Evolutionary conservation across 805 yeast species (phyloP).

Genomic region (Pichia deserticola): DNA sequence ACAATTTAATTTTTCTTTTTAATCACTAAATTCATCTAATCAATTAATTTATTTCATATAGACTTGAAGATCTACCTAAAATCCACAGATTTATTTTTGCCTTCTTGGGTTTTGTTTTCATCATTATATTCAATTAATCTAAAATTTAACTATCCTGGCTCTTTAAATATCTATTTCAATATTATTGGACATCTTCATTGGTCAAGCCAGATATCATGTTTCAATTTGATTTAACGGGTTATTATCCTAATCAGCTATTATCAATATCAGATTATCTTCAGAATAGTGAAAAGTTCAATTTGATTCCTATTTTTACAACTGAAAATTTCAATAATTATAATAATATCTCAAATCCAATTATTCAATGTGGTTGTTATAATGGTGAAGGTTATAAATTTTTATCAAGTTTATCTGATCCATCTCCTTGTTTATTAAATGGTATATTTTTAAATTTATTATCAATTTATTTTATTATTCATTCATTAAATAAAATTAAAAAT

Average conservation of each 20-base stretch:
- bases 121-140: too few relatives aligned
- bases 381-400: constrained; percentile 39
- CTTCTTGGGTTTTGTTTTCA: too few relatives aligned
- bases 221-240: neutral
- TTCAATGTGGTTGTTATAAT: constrained; percentile 28
- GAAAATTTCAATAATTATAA: neutral
- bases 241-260: neutral
- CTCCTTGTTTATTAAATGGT: constrained; percentile 48
- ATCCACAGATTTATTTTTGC: too few relatives aligned
- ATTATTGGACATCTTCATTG: neutral
- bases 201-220: neutral
- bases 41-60: too few relatives aligned
- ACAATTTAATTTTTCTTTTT: too few relatives aligned
- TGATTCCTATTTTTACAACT: neutral
- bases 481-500: constrained; percentile 28
- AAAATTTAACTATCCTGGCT: too few relatives aligned
- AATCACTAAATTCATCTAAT: too few relatives aligned
- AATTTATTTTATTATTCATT: constrained; percentile 31
- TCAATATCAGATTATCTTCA: neutral
- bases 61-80: too few relatives aligned
- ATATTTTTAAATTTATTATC: constrained; percentile 31
- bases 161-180: neutral
- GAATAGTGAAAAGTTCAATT: neutral
- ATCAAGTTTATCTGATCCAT: constrained; percentile 36
- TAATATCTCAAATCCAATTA: neutral